These are phyloP conservation scores for Tripterygium wilfordii DNA, from an alignment of 177 flowering plant species.

Conservation along the genomic window DNA sequence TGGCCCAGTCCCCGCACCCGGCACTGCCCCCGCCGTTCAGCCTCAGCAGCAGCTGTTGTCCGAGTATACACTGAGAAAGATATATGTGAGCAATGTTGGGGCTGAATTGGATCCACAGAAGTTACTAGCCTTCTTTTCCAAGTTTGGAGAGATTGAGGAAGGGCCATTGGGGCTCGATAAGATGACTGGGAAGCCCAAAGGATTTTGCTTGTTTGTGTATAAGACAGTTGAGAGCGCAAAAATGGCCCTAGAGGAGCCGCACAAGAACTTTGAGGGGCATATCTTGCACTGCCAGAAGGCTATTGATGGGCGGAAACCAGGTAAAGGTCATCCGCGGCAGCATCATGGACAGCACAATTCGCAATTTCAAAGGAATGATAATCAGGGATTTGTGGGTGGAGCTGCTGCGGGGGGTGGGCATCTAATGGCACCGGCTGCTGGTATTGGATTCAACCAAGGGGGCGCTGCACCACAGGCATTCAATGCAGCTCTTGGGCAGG, in stretches of 20 bases:
- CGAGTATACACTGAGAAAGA: conserved; percentile 33
- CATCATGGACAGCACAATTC: conserved; percentile 4
- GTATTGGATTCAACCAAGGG: conserved; percentile 27
- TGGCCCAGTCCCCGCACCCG: conserved; percentile 28
- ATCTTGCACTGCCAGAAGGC: conserved; percentile 75
- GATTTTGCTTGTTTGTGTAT: conserved; percentile 52
- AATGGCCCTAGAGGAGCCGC: conserved; percentile 48
- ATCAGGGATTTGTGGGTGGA: background rate
- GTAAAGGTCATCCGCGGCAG: conserved; percentile 26
- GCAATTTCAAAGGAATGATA: conserved; percentile 4
- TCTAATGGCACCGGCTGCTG: conserved; percentile 49
- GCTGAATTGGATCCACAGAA: conserved; percentile 29
- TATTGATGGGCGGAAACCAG: conserved; percentile 65
- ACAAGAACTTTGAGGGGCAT: conserved; percentile 49
- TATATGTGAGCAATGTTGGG: conserved; percentile 53
- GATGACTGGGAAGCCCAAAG: conserved; percentile 46
- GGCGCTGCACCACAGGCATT: conserved; percentile 24
- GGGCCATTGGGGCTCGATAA: conserved; percentile 66
- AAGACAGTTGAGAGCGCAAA: conserved; percentile 39
- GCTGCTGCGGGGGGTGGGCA: conserved; percentile 24
- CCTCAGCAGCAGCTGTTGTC: conserved; percentile 2
- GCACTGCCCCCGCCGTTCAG: background rate
- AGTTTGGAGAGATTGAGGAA: conserved; percentile 59
- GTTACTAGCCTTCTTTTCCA: conserved; percentile 31
- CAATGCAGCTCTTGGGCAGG: conserved; percentile 80